These are phyloP conservation scores for Phallus indusiatus DNA, from an alignment of 768 basidiomycete species.

Conservation along the genomic window DNA sequence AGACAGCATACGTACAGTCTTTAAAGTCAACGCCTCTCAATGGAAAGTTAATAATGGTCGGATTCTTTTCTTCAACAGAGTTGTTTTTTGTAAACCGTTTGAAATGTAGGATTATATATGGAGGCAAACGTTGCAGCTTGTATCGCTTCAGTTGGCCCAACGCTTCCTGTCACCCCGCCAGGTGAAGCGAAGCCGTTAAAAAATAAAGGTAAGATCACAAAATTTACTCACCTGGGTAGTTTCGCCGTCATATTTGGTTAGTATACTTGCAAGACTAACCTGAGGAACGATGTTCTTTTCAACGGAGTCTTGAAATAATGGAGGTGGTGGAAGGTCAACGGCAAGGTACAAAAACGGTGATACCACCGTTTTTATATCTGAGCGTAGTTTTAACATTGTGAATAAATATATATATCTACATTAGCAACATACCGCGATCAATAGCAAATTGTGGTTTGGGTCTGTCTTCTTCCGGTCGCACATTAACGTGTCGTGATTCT, in stretches of 20 bases:
- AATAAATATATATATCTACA: constrained; percentile 3
- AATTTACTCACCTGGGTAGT: constrained; percentile 66
- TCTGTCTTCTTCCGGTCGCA: constrained; percentile 70
- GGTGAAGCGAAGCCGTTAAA: neutral
- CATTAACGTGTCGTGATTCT: constrained; percentile 88
- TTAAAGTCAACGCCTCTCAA: constrained; percentile 85
- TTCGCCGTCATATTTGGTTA: constrained; percentile 89
- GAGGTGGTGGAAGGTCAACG: constrained; percentile 94
- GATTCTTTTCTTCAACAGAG: constrained; percentile 98
- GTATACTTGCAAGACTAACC: constrained; percentile 80
- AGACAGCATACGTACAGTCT: constrained; percentile 57
- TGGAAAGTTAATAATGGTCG: constrained; percentile 97
- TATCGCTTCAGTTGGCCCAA: constrained; percentile 77
- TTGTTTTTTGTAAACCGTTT: constrained; percentile 95
- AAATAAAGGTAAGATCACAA: neutral
- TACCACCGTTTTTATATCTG: constrained; percentile 75
- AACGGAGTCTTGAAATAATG: constrained; percentile 89
- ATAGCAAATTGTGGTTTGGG: constrained; percentile 90
- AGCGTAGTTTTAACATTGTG: neutral
- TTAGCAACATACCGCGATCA: constrained; percentile 61
- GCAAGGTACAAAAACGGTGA: constrained; percentile 96
- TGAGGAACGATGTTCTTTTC: constrained; percentile 99
- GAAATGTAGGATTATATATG: constrained; percentile 88
- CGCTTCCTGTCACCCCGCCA: constrained; percentile 50
- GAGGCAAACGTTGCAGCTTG: constrained; percentile 84